These are phyloP conservation scores for Suhomyces guaymorum DNA, from an alignment of 1,139 yeast species.

Conservation along the genomic window DNA sequence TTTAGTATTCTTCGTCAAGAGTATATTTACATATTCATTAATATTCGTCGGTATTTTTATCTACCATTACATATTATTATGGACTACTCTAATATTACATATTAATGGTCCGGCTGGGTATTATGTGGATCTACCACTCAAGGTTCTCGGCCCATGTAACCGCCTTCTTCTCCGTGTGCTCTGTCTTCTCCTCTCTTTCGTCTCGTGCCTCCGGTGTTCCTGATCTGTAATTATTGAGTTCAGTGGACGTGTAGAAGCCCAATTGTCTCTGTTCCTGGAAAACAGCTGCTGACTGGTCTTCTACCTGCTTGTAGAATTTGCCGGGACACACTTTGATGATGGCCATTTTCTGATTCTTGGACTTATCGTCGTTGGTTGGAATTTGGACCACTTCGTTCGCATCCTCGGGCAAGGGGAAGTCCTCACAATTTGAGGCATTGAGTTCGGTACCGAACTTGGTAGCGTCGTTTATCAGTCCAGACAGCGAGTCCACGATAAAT, in stretches of 20 bases:
- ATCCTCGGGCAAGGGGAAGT: slow-evolving; percentile 63
- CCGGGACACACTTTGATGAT: slow-evolving; percentile 50
- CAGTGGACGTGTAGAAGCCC: slow-evolving; percentile 38
- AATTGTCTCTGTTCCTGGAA: slow-evolving; percentile 6
- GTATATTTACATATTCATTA: too few species aligned
- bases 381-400: slow-evolving; percentile 64
- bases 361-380: slow-evolving; percentile 52
- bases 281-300: slow-evolving; percentile 1
- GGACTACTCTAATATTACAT: too few species aligned
- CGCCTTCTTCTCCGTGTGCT: slow-evolving; percentile 2
- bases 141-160: slow-evolving; percentile 16
- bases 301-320: slow-evolving; percentile 17
- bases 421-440: slow-evolving; percentile 62
- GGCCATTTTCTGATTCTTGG: slow-evolving; percentile 42
- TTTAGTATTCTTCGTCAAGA: too few species aligned
- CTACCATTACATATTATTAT: too few species aligned
- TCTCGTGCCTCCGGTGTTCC: too few species aligned
- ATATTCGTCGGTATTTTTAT: too few species aligned
- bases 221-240: slow-evolving; percentile 27
- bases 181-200: slow-evolving; percentile 2
- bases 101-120: too few species aligned
- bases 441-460: slow-evolving; percentile 76
- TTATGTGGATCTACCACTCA: too few species aligned
- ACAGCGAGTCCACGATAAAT: slow-evolving; percentile 65
- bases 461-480: slow-evolving; percentile 67